These are phyloP conservation scores for Gardenia jasminoides DNA, from an alignment of 257 asterid species.

Conservation along the genomic window DNA sequence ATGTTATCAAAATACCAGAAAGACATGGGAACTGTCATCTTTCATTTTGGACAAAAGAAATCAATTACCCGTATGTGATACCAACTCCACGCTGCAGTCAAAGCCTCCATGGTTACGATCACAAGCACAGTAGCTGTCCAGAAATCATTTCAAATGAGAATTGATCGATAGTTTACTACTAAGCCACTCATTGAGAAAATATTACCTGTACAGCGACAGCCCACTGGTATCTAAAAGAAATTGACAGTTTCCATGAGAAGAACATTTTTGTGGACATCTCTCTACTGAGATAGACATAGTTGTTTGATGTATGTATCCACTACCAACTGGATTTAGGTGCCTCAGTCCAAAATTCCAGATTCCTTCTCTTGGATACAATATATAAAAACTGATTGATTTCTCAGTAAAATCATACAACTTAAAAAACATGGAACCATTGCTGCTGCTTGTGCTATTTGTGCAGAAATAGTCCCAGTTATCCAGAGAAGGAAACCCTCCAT, in stretches of 20 bases:
- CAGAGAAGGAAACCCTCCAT: constrained; percentile 86
- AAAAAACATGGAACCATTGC: constrained; percentile 88
- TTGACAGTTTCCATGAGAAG: constrained; percentile 77
- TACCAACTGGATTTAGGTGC: constrained; percentile 34
- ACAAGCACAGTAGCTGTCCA: constrained; percentile 75
- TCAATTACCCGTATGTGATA: constrained; percentile 64
- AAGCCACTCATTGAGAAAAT: constrained; percentile 2
- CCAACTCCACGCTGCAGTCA: constrained; percentile 85
- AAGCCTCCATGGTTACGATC: constrained; percentile 93
- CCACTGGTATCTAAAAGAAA: constrained; percentile 68
- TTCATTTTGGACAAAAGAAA: constrained; percentile 12
- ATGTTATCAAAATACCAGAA: neutral
- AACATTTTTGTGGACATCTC: constrained; percentile 86
- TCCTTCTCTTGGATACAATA: constrained; percentile 74
- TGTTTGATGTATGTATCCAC: constrained; percentile 37
- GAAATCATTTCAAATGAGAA: constrained; percentile 17
- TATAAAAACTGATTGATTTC: constrained; percentile 57
- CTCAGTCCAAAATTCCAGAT: constrained; percentile 86
- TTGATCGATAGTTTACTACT: neutral
- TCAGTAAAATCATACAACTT: constrained; percentile 69
- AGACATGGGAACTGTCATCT: neutral
- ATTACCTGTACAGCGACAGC: constrained; percentile 71
- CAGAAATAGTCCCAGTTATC: constrained; percentile 76
- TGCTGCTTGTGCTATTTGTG: constrained; percentile 64
- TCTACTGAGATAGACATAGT: constrained; percentile 67